Evolutionary conservation across 192 early-diverging fungal species (phyloP).

Genomic region (Coemansia sp.): DNA sequence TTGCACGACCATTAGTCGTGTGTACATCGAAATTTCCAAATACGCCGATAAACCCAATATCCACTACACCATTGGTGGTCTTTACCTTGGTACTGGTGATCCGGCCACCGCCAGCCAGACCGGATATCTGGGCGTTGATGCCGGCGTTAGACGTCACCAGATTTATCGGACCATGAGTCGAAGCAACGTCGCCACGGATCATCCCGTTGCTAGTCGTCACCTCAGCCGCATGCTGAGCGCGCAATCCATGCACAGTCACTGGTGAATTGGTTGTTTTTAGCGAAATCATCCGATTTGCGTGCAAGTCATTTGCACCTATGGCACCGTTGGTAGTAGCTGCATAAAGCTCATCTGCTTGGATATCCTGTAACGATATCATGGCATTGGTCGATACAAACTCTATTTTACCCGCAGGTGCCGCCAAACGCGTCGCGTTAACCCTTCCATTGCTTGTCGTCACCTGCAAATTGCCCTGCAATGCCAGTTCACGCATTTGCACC

Average conservation of each 20-base stretch:
- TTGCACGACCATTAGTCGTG: constrained; percentile 25
- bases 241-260: not conserved
- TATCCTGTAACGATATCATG: not conserved
- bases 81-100: not conserved
- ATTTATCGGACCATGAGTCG: not conserved
- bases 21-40: constrained; percentile 25
- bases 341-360: not conserved
- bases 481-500: constrained; percentile 19
- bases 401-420: not conserved
- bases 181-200: constrained; percentile 11
- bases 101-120: not conserved
- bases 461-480: constrained; percentile 3
- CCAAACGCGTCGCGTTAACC: constrained; percentile 15
- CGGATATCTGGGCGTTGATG: constrained; percentile 6
- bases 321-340: constrained; percentile 21
- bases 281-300: not conserved
- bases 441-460: constrained; percentile 22
- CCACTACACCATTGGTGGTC: constrained; percentile 21
- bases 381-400: constrained; percentile 15
- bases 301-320: constrained; percentile 8
- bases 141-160: constrained; percentile 16
- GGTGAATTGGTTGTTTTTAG: constrained; percentile 15
- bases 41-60: constrained; percentile 6
- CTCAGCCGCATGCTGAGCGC: not conserved
- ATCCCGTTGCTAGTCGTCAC: constrained; percentile 17